Conservation (phyloP, 352 stramenopile genomes). For the Globisporangium solare region DNA sequence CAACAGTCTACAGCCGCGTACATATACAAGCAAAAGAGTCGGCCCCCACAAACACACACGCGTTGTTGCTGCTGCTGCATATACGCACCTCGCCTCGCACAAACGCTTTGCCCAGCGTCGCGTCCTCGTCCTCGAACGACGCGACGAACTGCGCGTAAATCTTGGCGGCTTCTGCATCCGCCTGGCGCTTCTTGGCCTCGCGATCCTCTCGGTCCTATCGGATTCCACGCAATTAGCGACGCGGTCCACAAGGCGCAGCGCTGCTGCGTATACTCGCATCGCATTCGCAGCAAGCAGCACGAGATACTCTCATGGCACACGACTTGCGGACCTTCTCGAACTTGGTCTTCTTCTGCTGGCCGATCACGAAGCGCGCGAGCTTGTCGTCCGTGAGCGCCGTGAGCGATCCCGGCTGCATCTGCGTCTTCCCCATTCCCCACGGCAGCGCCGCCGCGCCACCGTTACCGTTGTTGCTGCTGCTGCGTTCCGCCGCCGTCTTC, state of each 20-base stretch:
- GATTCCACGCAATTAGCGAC: too few species aligned
- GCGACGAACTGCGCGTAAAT: constrained; percentile 89
- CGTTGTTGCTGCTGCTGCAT: too few species aligned
- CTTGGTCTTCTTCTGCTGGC: constrained; percentile 83
- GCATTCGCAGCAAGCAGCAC: neutral
- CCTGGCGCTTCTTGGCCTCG: constrained; percentile 78
- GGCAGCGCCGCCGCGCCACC: constrained; percentile 23
- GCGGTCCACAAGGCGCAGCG: neutral
- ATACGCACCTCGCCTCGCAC: constrained; percentile 32
- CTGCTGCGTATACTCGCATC: neutral
- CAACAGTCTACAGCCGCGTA: constrained; percentile 1
- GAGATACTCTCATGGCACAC: neutral
- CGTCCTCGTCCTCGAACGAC: constrained; percentile 82
- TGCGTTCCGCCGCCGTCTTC: too few species aligned
- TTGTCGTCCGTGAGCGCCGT: constrained; percentile 70
- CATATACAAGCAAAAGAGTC: too few species aligned
- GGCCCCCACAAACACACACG: too few species aligned
- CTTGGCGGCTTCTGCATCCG: constrained; percentile 80
- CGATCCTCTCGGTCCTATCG: constrained; percentile 66
- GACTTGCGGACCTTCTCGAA: constrained; percentile 67
- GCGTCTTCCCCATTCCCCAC: constrained; percentile 57
- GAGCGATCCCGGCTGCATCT: constrained; percentile 72
- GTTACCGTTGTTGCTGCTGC: too few species aligned
- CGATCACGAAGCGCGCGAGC: constrained; percentile 71
- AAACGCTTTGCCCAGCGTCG: constrained; percentile 57